Percentiles rank a stretch among this genome's conserved stretches.
These are phyloP conservation scores for Pestalotiopsis sp. DNA, from an alignment of 2,329 filamentous ascomycete species.

Conservation along the genomic window DNA sequence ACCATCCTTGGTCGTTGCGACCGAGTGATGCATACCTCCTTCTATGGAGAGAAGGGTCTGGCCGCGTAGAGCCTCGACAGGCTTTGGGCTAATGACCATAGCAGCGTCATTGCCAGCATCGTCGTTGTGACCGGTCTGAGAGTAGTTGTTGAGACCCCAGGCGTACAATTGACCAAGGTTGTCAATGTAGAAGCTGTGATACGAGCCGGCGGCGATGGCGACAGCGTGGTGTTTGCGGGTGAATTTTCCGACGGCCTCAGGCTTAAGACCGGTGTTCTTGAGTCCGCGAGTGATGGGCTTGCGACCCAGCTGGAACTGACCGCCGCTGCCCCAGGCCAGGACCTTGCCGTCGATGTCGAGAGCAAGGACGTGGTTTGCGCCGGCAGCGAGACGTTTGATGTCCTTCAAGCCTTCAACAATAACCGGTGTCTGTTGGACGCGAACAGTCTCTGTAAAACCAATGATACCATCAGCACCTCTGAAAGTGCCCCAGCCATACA, in stretches of 20 bases:
- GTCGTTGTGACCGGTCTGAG: conserved; percentile 65
- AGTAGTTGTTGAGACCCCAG: conserved; percentile 74
- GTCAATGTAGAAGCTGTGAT: conserved; percentile 71
- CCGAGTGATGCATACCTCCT: conserved; percentile 70
- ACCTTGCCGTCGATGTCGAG: conserved; percentile 70
- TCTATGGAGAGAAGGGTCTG: conserved; percentile 67
- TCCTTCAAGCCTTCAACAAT: conserved; percentile 60
- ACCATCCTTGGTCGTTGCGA: conserved; percentile 42
- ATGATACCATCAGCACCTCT: conserved; percentile 59
- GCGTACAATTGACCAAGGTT: conserved; percentile 65
- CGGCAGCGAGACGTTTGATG: conserved; percentile 61
- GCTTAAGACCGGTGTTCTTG: conserved; percentile 35
- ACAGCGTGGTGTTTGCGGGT: conserved; percentile 55
- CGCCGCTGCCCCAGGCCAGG: conserved; percentile 79
- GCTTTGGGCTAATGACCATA: conserved; percentile 69
- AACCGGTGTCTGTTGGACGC: conserved; percentile 45
- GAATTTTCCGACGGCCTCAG: conserved; percentile 34
- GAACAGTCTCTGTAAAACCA: conserved; percentile 57
- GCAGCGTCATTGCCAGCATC: conserved; percentile 68
- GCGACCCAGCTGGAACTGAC: conserved; percentile 70
- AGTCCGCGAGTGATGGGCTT: conserved; percentile 46
- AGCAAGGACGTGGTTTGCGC: conserved; percentile 68
- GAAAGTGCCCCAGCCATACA: conserved; percentile 72
- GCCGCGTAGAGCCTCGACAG: conserved; percentile 64
- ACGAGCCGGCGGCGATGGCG: conserved; percentile 61